Base-by-base conservation (phyloP, 176 grass and related monocot genomes). In the Eleusine indica region DNA sequence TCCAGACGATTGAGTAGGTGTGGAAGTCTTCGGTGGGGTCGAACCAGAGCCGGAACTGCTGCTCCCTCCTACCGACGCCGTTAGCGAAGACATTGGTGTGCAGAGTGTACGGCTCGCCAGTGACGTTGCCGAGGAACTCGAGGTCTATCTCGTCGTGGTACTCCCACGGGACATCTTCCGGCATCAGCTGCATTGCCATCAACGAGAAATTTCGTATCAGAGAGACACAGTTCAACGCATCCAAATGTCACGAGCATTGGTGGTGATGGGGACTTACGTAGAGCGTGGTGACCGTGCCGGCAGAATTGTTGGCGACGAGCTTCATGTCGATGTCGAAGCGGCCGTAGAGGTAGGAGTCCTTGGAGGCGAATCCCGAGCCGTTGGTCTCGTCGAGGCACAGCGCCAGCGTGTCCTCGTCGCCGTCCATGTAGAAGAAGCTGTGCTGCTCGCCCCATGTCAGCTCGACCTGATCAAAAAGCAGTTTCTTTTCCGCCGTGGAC, bases 1-100 rank as follows among this genome's bases (percentile, higher is more conserved):
- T 95, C 93, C 93, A 95, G 17, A 90, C 49, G 88, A 95, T 77
- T 48, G 90, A 92, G 85, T 95, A 95, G 64, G 90, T 88, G 85
- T 95, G 90, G 93, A 90, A 95, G 28, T 79, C 93, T 14, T 61
- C 39, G 57, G 93, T 17, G 5, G 93, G 93, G 32, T 95, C 93
- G 68, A 95, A 95, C 93, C 93, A 95, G 66, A 95, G 93, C 42
- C 87, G 86, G 79, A 92, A 90, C 79, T 89, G 86, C 74, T 91
- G 71, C 77, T 86, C 93, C 40, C 90, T 84, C 70, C 74, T 38
- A 51, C 88, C 93, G 25, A 81, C 82, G 44, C 93, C 88, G 21
- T 86, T 70, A 30, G 76, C 89, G 71, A 88, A 95, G 30, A 95
- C 70, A 56, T 95, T 95, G 5, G 90, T 95, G 88, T 92, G 93